Evolutionary conservation across 1,139 yeast genomes (phyloP), one percentile per base, ranked within the genome.

Genomic region (Hanseniaspora uvarum): DNA sequence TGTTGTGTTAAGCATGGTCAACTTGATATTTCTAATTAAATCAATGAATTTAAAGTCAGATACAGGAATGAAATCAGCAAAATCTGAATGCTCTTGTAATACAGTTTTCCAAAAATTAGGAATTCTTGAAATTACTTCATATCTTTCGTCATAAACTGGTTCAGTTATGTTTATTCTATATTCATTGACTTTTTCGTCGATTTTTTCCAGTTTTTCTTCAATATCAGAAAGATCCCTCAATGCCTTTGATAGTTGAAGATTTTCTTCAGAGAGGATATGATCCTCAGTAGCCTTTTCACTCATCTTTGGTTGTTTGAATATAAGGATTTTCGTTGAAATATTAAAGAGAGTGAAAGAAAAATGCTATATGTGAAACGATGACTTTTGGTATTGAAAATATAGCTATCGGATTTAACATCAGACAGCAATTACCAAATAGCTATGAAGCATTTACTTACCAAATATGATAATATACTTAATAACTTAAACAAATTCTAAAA

Each of bases 31-130:
- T 38, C 69, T 71, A 55, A 84, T 78, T 50, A 68, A 67, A 61
- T 84, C 92, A 55, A 84, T 65, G 63, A 74, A 83, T 63, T 79
- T 80, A 69, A 81, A 77, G 63, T 84, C 92, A 43, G 81, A 83
- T 1, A 80, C 77, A 55, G 78, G 72, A 28, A 83, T 70, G 61
- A 77, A 83, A 58, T 84, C 89, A 26, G 84, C 81, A 64, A 84
- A 83, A 60, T 83, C 88, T 44, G 81, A 83, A 63, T 83, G 84
- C 63, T 83, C 86, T 0, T 87, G 84, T 21, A 84, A 68, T 0
- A 83, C 86, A 56, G 83, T 76, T 65, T 81, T 82, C 94, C 94
- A 84, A 64, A 84, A 83, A 58, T 78, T 78, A 0, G 86, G 85
- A 46, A 84, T 77, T 4, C 70, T 63, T 10, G 61, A 56, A 24